Base-by-base conservation (phyloP, 306 rosid genomes). In the Fagus crenata region DNA sequence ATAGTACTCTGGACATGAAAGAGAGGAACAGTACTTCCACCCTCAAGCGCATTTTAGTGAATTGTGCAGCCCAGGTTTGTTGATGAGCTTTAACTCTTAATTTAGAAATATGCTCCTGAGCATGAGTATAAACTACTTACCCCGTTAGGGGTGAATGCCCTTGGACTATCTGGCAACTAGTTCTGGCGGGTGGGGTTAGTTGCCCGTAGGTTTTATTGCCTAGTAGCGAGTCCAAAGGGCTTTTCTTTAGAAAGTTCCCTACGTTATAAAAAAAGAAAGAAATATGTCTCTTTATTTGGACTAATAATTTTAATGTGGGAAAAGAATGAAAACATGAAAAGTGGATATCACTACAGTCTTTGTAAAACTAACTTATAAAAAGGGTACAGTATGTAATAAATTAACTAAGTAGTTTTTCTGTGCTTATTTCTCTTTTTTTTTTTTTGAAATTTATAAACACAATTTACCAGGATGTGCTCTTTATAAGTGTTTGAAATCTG, bases 51-150 rank as follows among this genome's bases (percentile, higher is more conserved):
- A 77, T 95, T 84, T 86, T 92, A 78, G 82, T 81, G 69, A 87
- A 87, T 75, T 95, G 97, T 82, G 75, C 93, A 63, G 87, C 95
- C 71, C 96, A 95, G 98, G 98, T 95, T 76, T 72, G 85, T 56
- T 46, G 18, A 46, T 80, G 53, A 68, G 60, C 71, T 58, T 51
- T 60, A 64, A 75, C 49, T 68, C 72, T 2, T 28, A 32, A 12
- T 58, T 80, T 35, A 7, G 64, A 61, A 76, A 36, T 22, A 22
- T 22, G 28, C 28, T 22, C 28, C 28, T 22, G 28, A 22, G 28
- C 28, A 22, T 22, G 28, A 22, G 28, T 0, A 22, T 22, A 22
- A 22, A 22, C 28, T 22, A 0, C 28, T 22, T 22, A 22, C 28
- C 28, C 28, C 28, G 28, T 22, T 22, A 22, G 0, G 0, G 28